phyloP scores from a whole-genome alignment of 352 stramenopile genomes.

The Phytophthora pistaciae region DNA sequence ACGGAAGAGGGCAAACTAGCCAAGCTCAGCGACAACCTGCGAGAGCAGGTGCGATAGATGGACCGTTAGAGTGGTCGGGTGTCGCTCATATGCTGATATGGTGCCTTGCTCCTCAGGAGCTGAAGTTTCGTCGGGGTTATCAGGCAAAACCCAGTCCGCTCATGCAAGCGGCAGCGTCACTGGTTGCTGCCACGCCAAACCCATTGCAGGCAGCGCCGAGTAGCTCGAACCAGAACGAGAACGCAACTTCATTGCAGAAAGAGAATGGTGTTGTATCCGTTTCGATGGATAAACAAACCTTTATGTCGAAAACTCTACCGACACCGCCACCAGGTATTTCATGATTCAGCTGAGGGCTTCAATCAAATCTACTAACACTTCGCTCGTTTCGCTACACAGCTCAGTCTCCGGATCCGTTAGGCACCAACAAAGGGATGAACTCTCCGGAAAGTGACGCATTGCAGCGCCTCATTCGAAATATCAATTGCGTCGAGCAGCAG shows the following conservation, averaged over 20 bases:
- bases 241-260: neutral
- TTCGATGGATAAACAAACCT: neutral
- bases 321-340: slow-evolving; percentile 14
- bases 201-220: neutral
- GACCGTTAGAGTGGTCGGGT: neutral
- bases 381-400: neutral
- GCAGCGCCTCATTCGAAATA: slow-evolving; percentile 32
- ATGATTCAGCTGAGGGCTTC: neutral
- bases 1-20: slow-evolving; percentile 42
- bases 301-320: neutral
- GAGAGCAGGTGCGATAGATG: slow-evolving; percentile 27
- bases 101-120: slow-evolving; percentile 25
- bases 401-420: neutral
- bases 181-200: slow-evolving; percentile 10
- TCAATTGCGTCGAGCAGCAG: slow-evolving; percentile 46
- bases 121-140: slow-evolving; percentile 36
- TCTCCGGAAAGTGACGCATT: slow-evolving; percentile 22
- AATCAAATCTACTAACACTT: neutral
- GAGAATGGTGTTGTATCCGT: neutral
- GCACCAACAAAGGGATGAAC: slow-evolving; percentile 18
- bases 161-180: slow-evolving; percentile 33
- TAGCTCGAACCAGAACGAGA: slow-evolving; percentile 14
- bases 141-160: slow-evolving; percentile 27
- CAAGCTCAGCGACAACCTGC: slow-evolving; percentile 43
- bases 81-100: neutral